phyloP scores from a whole-genome alignment of 75 land plant species.

The Pinus tabuliformis region DNA sequence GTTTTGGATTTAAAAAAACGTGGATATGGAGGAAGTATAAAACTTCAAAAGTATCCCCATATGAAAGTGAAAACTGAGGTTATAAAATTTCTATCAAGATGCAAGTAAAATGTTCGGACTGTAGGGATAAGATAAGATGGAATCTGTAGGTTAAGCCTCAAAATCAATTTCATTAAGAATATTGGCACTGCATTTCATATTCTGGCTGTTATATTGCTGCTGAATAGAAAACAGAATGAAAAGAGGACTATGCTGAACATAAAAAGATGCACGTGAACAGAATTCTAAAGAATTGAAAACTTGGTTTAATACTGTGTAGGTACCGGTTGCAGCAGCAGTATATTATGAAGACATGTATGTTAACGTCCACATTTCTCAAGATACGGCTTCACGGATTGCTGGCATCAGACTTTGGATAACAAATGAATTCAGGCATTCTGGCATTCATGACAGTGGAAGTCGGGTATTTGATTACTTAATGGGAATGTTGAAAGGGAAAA shows the following conservation, averaged over 20 bases:
- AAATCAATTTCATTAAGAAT: background rate
- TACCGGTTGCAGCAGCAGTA: too few relatives aligned
- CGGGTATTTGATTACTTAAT: too few relatives aligned
- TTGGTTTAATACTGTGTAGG: constrained; percentile 20
- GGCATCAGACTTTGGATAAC: too few relatives aligned
- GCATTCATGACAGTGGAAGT: too few relatives aligned
- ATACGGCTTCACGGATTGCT: too few relatives aligned
- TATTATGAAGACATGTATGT: too few relatives aligned
- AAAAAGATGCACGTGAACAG: background rate
- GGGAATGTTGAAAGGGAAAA: too few relatives aligned
- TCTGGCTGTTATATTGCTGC: background rate
- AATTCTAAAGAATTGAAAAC: background rate
- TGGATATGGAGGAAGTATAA: background rate
- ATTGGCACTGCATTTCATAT: background rate
- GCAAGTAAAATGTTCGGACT: too few relatives aligned
- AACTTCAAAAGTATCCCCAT: background rate
- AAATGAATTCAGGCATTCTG: too few relatives aligned
- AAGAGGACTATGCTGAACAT: background rate
- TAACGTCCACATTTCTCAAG: too few relatives aligned
- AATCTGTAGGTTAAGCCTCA: background rate
- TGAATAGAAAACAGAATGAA: background rate
- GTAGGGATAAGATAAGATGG: background rate
- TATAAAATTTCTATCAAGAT: background rate
- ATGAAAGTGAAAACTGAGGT: background rate
- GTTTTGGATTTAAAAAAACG: background rate